Evolutionary conservation across 306 rosid genomes (phyloP).

Genomic region (Vachellia collinsii): DNA sequence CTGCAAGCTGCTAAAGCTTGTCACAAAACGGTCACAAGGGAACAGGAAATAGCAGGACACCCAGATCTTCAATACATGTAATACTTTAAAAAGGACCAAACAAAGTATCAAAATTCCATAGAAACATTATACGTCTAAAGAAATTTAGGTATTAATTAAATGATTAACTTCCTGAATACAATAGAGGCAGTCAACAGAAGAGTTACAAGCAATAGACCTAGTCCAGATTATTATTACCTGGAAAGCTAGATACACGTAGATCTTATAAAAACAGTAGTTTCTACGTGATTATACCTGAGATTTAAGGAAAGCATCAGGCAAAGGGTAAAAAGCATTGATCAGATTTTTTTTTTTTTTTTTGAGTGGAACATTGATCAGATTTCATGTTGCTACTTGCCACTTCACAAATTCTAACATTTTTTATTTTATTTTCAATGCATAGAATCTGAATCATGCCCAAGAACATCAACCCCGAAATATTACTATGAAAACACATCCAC

Average conservation of each 20-base stretch:
- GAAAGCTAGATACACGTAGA: not conserved
- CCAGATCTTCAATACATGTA: not conserved
- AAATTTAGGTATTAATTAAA: not conserved
- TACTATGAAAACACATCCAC: not conserved
- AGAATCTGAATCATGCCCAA: constrained; percentile 1
- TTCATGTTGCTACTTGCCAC: not conserved
- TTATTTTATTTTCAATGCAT: not conserved
- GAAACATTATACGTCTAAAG: not conserved
- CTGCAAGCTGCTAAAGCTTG: not conserved
- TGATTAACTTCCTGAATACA: not conserved
- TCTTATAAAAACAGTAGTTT: not conserved
- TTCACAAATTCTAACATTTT: not conserved
- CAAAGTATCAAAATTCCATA: not conserved
- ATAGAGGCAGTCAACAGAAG: not conserved
- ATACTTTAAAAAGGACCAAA: not conserved
- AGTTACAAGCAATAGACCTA: not conserved
- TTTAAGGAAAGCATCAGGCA: not conserved
- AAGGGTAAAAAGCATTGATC: not conserved
- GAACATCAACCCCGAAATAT: not conserved
- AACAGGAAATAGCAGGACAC: not conserved
- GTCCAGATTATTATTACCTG: not conserved
- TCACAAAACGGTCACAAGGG: not conserved
- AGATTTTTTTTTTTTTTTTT: not conserved
- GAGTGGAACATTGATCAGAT: not conserved
- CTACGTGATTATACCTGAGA: not conserved